Percentiles rank a stretch among this genome's conserved stretches.
Conservation (phyloP, 176 grass and related monocot species). For the Raddia distichophylla region DNA sequence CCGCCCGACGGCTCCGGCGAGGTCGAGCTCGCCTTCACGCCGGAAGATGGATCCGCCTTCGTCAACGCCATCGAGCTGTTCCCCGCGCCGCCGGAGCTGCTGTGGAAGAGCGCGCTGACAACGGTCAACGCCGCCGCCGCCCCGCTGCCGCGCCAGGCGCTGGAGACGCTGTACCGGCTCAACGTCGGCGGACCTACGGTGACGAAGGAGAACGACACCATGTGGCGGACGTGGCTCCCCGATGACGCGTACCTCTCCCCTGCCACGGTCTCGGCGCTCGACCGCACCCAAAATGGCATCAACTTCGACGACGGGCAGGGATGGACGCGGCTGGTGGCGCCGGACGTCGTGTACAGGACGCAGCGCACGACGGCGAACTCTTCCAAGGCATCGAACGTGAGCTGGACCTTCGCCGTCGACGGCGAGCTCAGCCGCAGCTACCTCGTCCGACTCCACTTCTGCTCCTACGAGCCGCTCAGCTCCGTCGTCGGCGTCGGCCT, state of each 20-base stretch:
- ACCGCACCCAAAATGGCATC: not conserved
- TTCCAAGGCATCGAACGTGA: constrained; percentile 7
- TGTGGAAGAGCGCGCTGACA: not conserved
- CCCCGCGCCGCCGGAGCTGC: constrained; percentile 43
- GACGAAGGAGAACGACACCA: constrained; percentile 46
- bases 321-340: constrained; percentile 28
- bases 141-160: not conserved
- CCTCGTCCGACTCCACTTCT: constrained; percentile 58
- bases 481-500: not conserved
- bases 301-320: not conserved
- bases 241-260: constrained; percentile 38
- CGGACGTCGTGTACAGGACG: constrained; percentile 30
- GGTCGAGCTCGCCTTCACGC: constrained; percentile 38
- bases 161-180: constrained; percentile 50
- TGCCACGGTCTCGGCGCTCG: not conserved
- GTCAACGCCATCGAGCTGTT: constrained; percentile 64
- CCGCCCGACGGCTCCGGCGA: constrained; percentile 16
- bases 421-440: constrained; percentile 25
- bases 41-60: constrained; percentile 35
- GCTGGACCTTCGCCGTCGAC: constrained; percentile 38
- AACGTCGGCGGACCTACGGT: constrained; percentile 43
- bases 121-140: not conserved
- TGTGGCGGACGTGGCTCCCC: constrained; percentile 60
- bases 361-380: constrained; percentile 16
- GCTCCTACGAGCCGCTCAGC: constrained; percentile 28